These are phyloP conservation scores for Dothideomycetes sp. DNA, from an alignment of 2,329 filamentous ascomycete species.

Conservation along the genomic window DNA sequence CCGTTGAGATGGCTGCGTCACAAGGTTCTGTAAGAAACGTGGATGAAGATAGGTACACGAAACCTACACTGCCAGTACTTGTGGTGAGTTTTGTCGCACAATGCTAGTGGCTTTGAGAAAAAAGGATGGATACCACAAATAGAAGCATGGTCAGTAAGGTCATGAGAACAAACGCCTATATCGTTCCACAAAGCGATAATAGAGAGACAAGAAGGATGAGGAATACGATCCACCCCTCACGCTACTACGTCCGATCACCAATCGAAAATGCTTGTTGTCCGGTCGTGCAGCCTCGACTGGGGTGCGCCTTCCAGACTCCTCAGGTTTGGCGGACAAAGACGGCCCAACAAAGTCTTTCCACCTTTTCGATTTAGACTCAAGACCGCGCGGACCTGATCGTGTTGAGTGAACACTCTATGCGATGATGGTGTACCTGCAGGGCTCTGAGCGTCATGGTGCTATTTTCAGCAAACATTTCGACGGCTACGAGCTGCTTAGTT, in stretches of 20 bases:
- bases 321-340: constrained; percentile 7
- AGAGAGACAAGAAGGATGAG: constrained; percentile 2
- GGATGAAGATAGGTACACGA: too few relatives aligned
- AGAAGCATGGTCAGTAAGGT: too few relatives aligned
- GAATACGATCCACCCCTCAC: constrained; percentile 11
- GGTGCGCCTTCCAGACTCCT: not conserved
- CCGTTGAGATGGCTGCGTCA: constrained; percentile 6
- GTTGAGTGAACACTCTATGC: constrained; percentile 4
- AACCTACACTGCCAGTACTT: too few relatives aligned
- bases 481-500: not conserved
- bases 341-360: constrained; percentile 11
- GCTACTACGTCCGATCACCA: constrained; percentile 7
- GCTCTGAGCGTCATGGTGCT: constrained; percentile 9
- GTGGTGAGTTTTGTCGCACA: too few relatives aligned
- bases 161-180: constrained; percentile 10
- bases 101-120: too few relatives aligned
- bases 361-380: not conserved
- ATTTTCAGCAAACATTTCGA: constrained; percentile 5
- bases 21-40: too few relatives aligned
- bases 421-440: constrained; percentile 12
- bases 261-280: constrained; percentile 3
- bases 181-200: constrained; percentile 1
- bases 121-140: too few relatives aligned
- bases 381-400: constrained; percentile 11
- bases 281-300: constrained; percentile 1